phyloP scores from a whole-genome alignment of 371 early-diverging fungal genomes.

The Choanephora cucurbitarum region DNA sequence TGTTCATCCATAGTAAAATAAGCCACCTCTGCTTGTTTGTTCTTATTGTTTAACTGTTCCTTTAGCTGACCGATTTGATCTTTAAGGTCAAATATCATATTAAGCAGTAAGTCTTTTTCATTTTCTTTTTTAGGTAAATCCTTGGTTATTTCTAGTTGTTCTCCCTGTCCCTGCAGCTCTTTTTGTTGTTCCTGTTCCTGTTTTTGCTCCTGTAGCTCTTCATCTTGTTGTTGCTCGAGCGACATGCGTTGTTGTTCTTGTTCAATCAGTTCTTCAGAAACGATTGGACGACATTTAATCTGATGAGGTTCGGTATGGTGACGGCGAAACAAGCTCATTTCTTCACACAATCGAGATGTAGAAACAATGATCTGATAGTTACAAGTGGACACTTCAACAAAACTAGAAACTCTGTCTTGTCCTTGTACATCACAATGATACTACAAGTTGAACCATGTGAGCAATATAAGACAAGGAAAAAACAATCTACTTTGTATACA shows the following conservation, averaged over 20 bases:
- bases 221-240: constrained; percentile 10
- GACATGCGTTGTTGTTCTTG: constrained; percentile 10
- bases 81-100: constrained; percentile 30
- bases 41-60: constrained; percentile 10
- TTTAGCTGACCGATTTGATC: constrained; percentile 32
- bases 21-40: constrained; percentile 3
- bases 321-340: constrained; percentile 55
- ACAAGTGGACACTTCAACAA: constrained; percentile 68
- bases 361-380: constrained; percentile 70
- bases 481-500: constrained; percentile 4
- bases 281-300: constrained; percentile 65
- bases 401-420: constrained; percentile 56
- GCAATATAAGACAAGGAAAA: neutral
- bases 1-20: constrained; percentile 20
- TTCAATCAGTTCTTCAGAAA: constrained; percentile 50
- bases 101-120: constrained; percentile 6
- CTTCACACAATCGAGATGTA: constrained; percentile 72
- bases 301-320: constrained; percentile 48
- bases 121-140: neutral
- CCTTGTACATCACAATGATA: constrained; percentile 70
- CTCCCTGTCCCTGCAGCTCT: constrained; percentile 10
- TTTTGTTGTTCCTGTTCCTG: constrained; percentile 11
- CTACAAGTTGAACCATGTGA: too few species aligned
- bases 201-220: constrained; percentile 4
- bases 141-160: constrained; percentile 4